Evolutionary conservation across 2,329 filamentous ascomycete species (phyloP).

Genomic region (Colletotrichum navitas): DNA sequence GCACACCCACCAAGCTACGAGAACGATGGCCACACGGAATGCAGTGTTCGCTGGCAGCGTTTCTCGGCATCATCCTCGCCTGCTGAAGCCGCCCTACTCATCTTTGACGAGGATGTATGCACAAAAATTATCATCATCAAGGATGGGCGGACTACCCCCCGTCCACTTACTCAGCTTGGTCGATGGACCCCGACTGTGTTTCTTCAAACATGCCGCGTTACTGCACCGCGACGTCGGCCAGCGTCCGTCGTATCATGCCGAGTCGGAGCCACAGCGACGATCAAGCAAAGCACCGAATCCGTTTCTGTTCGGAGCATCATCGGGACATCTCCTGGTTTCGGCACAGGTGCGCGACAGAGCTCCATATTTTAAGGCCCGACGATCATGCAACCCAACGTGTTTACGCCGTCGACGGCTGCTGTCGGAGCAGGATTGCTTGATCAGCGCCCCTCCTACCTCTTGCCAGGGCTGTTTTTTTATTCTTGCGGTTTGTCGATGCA

Average conservation of each 20-base stretch:
- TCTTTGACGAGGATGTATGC: background rate
- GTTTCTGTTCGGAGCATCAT: slow-evolving; percentile 26
- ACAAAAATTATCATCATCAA: background rate
- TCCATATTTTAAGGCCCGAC: slow-evolving; percentile 38
- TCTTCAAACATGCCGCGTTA: slow-evolving; percentile 5
- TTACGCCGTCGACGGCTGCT: slow-evolving; percentile 11
- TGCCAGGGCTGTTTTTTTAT: slow-evolving; percentile 6
- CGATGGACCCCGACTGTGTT: slow-evolving; percentile 6
- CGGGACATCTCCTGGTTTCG: slow-evolving; percentile 19
- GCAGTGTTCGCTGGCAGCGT: slow-evolving; percentile 3
- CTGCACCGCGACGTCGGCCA: slow-evolving; percentile 17
- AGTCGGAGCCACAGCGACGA: slow-evolving; percentile 21
- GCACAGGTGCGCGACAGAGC: slow-evolving; percentile 24
- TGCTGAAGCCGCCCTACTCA: background rate
- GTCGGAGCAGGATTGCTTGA: slow-evolving; percentile 34
- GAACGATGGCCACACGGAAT: background rate
- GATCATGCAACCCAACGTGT: slow-evolving; percentile 36
- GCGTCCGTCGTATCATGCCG: slow-evolving; percentile 16
- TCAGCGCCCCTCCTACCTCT: slow-evolving; percentile 12
- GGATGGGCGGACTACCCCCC: background rate
- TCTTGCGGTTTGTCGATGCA: slow-evolving; percentile 12
- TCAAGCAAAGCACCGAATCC: slow-evolving; percentile 20
- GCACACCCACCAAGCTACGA: background rate
- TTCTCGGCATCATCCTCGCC: background rate
- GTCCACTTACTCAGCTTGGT: background rate